Evolutionary conservation across 108 stramenopile species (phyloP).

Genomic region (Cylindrotheca fusiformis): DNA sequence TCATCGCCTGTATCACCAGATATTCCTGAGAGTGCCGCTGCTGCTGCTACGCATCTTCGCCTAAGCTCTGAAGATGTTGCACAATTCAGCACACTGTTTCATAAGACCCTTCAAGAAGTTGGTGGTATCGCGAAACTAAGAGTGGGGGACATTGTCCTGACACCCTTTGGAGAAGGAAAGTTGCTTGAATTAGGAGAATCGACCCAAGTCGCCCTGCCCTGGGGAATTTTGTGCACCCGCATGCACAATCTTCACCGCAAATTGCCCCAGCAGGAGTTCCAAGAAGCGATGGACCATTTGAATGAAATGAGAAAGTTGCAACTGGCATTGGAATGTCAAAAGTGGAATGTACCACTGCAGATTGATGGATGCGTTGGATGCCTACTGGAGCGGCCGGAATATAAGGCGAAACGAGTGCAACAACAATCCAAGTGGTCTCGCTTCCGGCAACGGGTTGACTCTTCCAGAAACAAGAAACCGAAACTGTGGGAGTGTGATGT

Average conservation of each 20-base stretch:
- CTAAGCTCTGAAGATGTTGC: no score
- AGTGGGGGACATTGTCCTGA: not conserved
- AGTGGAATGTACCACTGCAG: conserved; percentile 18
- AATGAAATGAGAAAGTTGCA: conserved; percentile 27
- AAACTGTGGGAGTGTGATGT: conserved; percentile 26
- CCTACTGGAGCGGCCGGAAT: conserved; percentile 26
- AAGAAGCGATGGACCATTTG: conserved; percentile 33
- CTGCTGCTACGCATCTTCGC: no score
- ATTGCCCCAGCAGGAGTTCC: conserved; percentile 9
- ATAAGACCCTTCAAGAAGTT: not conserved
- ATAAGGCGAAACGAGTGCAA: not conserved
- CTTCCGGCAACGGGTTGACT: not conserved
- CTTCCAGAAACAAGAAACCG: not conserved
- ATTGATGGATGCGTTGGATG: conserved; percentile 25
- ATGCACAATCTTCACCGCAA: not conserved
- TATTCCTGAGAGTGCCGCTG: no score
- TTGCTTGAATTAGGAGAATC: not conserved
- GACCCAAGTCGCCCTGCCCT: not conserved
- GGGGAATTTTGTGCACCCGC: not conserved
- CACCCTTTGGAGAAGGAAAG: not conserved
- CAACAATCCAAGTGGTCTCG: not conserved
- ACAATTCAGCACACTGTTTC: not conserved
- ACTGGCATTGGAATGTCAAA: conserved; percentile 9
- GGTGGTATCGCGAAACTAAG: not conserved
- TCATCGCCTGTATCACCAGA: no score